Percentiles rank a stretch among this genome's conserved stretches.
phyloP scores from a whole-genome alignment of 2,329 filamentous ascomycete species.

The Aspergillus thermomutatus region DNA sequence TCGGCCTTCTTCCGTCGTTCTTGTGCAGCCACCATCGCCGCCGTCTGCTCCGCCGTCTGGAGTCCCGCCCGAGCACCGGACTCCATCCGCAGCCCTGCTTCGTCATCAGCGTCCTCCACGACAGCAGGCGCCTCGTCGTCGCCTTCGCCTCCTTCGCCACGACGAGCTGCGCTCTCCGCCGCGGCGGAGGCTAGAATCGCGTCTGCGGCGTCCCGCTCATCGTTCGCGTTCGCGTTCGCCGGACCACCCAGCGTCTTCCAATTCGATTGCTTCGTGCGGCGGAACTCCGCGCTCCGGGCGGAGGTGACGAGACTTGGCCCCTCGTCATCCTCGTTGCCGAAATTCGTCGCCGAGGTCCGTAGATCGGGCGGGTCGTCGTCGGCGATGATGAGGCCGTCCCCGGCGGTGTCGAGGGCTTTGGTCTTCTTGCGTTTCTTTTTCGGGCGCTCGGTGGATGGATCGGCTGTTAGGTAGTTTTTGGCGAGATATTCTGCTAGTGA shows the following conservation, averaged over 20 bases:
- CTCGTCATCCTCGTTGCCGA: constrained; percentile 36
- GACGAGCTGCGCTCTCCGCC: constrained; percentile 58
- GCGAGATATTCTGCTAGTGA: constrained; percentile 81
- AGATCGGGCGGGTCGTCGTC: constrained; percentile 40
- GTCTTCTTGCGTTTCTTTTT: constrained; percentile 58
- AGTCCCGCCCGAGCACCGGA: constrained; percentile 84
- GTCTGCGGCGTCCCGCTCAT: constrained; percentile 67
- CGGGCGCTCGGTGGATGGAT: constrained; percentile 45
- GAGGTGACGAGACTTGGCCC: constrained; percentile 28
- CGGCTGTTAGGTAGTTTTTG: constrained; percentile 79
- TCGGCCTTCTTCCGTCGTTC: constrained; percentile 53
- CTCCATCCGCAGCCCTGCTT: constrained; percentile 64
- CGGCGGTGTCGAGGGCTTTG: constrained; percentile 45
- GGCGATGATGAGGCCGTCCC: constrained; percentile 37
- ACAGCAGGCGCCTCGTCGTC: constrained; percentile 48
- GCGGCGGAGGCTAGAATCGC: constrained; percentile 72
- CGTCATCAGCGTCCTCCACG: constrained; percentile 39
- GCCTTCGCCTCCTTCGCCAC: constrained; percentile 44
- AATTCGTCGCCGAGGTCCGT: constrained; percentile 24
- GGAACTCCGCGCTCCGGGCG: constrained; percentile 51
- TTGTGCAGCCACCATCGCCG: constrained; percentile 63
- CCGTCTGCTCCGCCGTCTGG: constrained; percentile 77
- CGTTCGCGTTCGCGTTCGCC: constrained; percentile 27
- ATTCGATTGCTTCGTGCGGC: constrained; percentile 70
- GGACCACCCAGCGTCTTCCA: constrained; percentile 69